Evolutionary conservation across 106 monocot species (phyloP), one percentile per base, ranked within the genome.

Genomic region (Ottelia alismoides): DNA sequence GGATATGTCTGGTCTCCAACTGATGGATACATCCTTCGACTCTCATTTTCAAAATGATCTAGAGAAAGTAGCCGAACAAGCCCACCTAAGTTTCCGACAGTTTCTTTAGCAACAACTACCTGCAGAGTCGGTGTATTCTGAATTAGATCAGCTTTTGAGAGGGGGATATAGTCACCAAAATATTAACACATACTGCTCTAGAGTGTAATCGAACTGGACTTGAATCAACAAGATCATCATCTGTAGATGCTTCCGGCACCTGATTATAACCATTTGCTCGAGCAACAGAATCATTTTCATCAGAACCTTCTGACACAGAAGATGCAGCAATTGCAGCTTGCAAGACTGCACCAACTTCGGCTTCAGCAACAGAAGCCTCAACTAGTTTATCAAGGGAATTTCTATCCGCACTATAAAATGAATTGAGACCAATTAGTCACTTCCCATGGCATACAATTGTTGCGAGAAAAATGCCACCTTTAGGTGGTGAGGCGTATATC

Each of bases 41-140:
- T 89, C 69, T 96, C 96, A 89, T 96, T 96, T 74, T 96, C 96
- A 75, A 96, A 96, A 25, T 96, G 96, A 35, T 96, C 96, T 44
- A 96, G 50, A 22, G 96, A 96, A 56, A 96, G 78, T 47, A 89
- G 96, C n/a, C 96, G 75, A 20, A 96, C 67, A 43, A 96, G 54
- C 2, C 88, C 84, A 47, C 96, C 96, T 57, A 96, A 66, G 65
- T 61, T 85, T 47, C 96, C 88, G 60, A 96, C 74, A 35, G 89
- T 32, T 55, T 96, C 96, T 77, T 96, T 96, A 35, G 96, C 89
- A 61, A 96, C 85, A 22, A 96, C 96, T 11, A 96, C 96, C 96
- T 96, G 75, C n/a, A n/a, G n/a, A n/a, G n/a, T n/a, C n/a, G n/a
- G n/a, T n/a, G n/a, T n/a, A n/a, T n/a, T n/a, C n/a, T n/a, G n/a